These are phyloP conservation scores for Metschnikowia corniflorae DNA, from an alignment of 805 yeast species.

Conservation along the genomic window DNA sequence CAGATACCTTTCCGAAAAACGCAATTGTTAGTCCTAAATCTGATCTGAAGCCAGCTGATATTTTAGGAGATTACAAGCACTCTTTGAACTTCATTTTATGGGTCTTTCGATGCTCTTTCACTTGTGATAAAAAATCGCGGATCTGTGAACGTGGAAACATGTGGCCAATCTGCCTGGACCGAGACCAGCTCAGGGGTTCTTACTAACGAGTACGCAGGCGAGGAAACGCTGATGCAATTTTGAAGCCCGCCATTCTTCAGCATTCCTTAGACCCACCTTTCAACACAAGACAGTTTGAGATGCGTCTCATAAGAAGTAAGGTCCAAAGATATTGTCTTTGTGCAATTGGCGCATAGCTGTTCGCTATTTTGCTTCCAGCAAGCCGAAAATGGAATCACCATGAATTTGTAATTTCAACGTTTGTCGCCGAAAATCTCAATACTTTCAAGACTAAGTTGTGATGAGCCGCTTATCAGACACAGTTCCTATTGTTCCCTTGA, in stretches of 20 bases:
- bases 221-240: constrained; percentile 28
- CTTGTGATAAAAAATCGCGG: constrained; percentile 4
- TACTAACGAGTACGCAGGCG: constrained; percentile 25
- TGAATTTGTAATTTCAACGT: too few species aligned
- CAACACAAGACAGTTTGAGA: constrained; percentile 21
- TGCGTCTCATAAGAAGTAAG: constrained; percentile 12
- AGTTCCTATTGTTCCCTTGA: constrained; percentile 7
- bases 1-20: too few species aligned
- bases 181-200: constrained; percentile 29
- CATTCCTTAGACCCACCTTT: constrained; percentile 27
- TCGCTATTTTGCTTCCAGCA: constrained; percentile 26
- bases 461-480: constrained; percentile 36
- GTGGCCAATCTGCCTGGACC: too few species aligned
- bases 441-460: too few species aligned
- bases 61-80: too few species aligned
- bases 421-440: too few species aligned
- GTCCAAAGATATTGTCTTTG: constrained; percentile 3
- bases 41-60: too few species aligned
- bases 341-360: constrained; percentile 21
- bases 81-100: too few species aligned
- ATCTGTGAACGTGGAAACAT: constrained; percentile 17
- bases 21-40: too few species aligned
- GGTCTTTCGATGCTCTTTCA: too few species aligned
- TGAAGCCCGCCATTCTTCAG: constrained; percentile 41
- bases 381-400: constrained; percentile 34